A percentile compares a stretch with the other conserved stretches of the same genome.
phyloP scores from a whole-genome alignment of 768 basidiomycete species.

The Pleurotus citrinopileatus region DNA sequence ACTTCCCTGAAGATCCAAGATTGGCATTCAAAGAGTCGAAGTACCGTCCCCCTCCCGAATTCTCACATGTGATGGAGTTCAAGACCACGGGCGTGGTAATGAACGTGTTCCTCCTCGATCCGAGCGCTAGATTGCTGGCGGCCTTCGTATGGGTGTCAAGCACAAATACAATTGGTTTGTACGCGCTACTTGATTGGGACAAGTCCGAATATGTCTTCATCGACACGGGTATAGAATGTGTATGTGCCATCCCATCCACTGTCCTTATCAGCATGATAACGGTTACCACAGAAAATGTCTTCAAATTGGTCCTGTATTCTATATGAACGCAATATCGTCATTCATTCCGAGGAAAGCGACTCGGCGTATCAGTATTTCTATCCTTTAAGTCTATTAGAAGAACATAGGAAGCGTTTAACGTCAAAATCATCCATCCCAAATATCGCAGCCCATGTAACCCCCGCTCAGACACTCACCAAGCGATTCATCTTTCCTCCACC shows the following conservation, averaged over 20 bases:
- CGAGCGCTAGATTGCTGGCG: conserved; percentile 53
- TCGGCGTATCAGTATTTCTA: conserved; percentile 70
- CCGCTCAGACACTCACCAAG: conserved; percentile 46
- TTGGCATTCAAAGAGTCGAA: conserved; percentile 31
- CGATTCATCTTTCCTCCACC: conserved; percentile 48
- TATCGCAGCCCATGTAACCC: conserved; percentile 38
- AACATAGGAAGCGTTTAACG: conserved; percentile 26
- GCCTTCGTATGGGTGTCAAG: conserved; percentile 69
- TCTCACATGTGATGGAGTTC: conserved; percentile 61
- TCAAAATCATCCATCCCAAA: conserved; percentile 31
- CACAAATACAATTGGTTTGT: conserved; percentile 56
- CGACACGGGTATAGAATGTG: conserved; percentile 72
- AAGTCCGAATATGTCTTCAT: conserved; percentile 66
- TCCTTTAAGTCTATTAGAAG: conserved; percentile 42
- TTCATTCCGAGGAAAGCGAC: conserved; percentile 70
- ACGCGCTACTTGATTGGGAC: conserved; percentile 65
- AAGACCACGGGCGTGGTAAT: conserved; percentile 67
- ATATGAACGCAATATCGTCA: conserved; percentile 62
- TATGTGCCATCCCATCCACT: conserved; percentile 32
- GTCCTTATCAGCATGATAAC: conserved; percentile 1
- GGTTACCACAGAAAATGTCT: conserved; percentile 45
- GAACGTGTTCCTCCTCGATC: conserved; percentile 76
- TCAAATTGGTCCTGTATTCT: conserved; percentile 80
- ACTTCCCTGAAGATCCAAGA: conserved; percentile 47
- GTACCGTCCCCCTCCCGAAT: conserved; percentile 48